These are phyloP conservation scores for Phytophthora podocarpi DNA, from an alignment of 352 stramenopile genomes.

Conservation along the genomic window DNA sequence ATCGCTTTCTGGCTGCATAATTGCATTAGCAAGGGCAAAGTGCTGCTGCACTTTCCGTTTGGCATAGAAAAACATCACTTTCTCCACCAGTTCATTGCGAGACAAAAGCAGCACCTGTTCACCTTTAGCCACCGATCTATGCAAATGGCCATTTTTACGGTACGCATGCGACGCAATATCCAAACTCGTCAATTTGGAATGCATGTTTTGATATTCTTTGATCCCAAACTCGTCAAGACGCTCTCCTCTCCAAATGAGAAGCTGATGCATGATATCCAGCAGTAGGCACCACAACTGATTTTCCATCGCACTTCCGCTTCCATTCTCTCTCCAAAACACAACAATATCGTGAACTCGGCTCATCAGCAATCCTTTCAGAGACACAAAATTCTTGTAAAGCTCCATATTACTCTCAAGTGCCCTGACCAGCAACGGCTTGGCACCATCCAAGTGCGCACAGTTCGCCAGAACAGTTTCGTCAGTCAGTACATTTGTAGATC, in stretches of 20 bases:
- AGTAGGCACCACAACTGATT: slow-evolving; percentile 60
- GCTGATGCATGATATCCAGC: slow-evolving; percentile 50
- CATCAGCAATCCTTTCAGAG: slow-evolving; percentile 54
- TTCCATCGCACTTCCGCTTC: slow-evolving; percentile 52
- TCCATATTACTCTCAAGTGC: slow-evolving; percentile 35
- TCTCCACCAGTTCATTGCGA: slow-evolving; percentile 75
- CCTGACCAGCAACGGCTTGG: slow-evolving; percentile 43
- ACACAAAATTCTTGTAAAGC: slow-evolving; percentile 40
- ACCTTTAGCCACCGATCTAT: slow-evolving; percentile 9
- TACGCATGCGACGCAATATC: slow-evolving; percentile 60
- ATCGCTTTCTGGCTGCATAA: slow-evolving; percentile 32
- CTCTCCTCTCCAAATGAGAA: slow-evolving; percentile 64
- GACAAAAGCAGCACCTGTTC: slow-evolving; percentile 48
- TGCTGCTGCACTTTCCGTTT: slow-evolving; percentile 68
- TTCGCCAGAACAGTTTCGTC: slow-evolving; percentile 35
- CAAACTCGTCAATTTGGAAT: slow-evolving; percentile 51
- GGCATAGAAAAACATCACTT: slow-evolving; percentile 62
- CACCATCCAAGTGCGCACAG: slow-evolving; percentile 42
- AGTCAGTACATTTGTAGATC: slow-evolving; percentile 58
- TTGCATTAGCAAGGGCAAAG: slow-evolving; percentile 57
- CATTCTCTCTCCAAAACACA: slow-evolving; percentile 56
- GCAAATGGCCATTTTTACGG: slow-evolving; percentile 19
- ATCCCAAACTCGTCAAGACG: slow-evolving; percentile 44
- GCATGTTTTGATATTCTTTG: slow-evolving; percentile 58
- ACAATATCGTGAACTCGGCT: slow-evolving; percentile 42